Evolutionary conservation across 148 eudicot species (phyloP).

Genomic region (Arctostaphylos glauca): DNA sequence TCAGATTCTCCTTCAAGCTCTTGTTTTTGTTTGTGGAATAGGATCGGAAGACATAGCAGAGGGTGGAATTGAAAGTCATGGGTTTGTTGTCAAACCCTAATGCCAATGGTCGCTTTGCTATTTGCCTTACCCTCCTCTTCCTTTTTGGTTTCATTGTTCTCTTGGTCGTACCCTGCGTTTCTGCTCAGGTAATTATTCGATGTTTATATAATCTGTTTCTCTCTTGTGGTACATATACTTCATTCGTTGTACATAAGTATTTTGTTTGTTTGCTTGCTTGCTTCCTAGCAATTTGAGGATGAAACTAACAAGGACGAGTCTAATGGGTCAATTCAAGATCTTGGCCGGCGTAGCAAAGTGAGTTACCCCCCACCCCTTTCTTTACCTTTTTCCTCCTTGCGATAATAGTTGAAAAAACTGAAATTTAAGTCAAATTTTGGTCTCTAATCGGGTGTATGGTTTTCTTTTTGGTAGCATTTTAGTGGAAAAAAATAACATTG

Average conservation of each 20-base stretch:
- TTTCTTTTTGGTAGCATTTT: too few relatives aligned
- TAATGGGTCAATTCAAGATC: slow-evolving; percentile 43
- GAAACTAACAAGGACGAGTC: slow-evolving; percentile 29
- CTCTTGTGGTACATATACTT: neutral
- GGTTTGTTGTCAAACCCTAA: slow-evolving; percentile 13
- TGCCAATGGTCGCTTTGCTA: neutral
- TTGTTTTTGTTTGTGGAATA: neutral
- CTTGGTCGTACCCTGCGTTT: slow-evolving; percentile 4
- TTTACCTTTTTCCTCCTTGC: neutral
- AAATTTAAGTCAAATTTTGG: neutral
- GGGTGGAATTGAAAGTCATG: neutral
- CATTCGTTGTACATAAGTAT: neutral
- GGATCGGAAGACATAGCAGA: neutral
- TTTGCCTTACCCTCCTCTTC: neutral
- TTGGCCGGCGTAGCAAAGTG: slow-evolving; percentile 80
- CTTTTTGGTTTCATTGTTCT: neutral
- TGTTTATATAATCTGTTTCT: neutral
- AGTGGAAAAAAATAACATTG: neutral
- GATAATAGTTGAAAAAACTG: neutral
- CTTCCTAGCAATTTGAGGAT: slow-evolving; percentile 35
- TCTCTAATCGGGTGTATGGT: neutral
- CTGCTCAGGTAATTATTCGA: slow-evolving; percentile 8
- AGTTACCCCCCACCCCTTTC: neutral
- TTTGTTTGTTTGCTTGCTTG: neutral
- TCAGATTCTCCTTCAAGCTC: neutral